These are phyloP conservation scores for Pichia sp. DNA, from an alignment of 1,139 yeast genomes.

Conservation along the genomic window DNA sequence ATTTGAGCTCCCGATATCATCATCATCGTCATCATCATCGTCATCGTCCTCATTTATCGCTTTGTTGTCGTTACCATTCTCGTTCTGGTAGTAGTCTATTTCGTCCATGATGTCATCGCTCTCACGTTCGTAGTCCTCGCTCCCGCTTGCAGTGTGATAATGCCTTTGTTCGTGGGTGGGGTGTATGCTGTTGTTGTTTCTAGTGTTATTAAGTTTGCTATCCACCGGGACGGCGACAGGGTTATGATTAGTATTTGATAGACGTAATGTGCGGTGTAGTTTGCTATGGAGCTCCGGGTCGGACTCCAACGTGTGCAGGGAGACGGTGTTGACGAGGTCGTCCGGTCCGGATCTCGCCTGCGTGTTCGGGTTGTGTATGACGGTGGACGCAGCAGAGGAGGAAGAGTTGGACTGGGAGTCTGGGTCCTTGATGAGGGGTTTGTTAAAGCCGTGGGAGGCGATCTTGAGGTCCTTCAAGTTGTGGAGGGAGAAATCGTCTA, in stretches of 20 bases:
- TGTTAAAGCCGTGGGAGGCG: constrained; percentile 12
- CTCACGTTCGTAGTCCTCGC: constrained; percentile 17
- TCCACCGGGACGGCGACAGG: too few relatives aligned
- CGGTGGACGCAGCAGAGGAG: constrained; percentile 31
- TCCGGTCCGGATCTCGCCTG: background rate
- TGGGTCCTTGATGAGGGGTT: constrained; percentile 7
- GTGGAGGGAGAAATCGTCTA: constrained; percentile 24
- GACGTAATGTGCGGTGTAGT: constrained; percentile 11
- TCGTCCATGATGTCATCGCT: constrained; percentile 8
- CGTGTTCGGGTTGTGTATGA: constrained; percentile 22
- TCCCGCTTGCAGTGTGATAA: background rate
- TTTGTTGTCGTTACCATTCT: constrained; percentile 27
- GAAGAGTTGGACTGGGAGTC: constrained; percentile 21
- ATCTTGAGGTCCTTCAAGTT: constrained; percentile 17
- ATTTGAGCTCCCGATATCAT: constrained; percentile 19
- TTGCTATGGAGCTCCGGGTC: constrained; percentile 18
- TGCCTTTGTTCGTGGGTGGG: background rate
- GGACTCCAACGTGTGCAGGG: constrained; percentile 19
- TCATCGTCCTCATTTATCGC: constrained; percentile 22
- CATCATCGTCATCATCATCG: constrained; percentile 15
- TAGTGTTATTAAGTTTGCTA: background rate
- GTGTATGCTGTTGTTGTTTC: background rate
- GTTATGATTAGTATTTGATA: constrained; percentile 3
- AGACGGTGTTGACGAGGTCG: constrained; percentile 1
- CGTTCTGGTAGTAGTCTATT: constrained; percentile 2